Conservation (phyloP, 208 protist species). For the Giardia duodenalis region DNA sequence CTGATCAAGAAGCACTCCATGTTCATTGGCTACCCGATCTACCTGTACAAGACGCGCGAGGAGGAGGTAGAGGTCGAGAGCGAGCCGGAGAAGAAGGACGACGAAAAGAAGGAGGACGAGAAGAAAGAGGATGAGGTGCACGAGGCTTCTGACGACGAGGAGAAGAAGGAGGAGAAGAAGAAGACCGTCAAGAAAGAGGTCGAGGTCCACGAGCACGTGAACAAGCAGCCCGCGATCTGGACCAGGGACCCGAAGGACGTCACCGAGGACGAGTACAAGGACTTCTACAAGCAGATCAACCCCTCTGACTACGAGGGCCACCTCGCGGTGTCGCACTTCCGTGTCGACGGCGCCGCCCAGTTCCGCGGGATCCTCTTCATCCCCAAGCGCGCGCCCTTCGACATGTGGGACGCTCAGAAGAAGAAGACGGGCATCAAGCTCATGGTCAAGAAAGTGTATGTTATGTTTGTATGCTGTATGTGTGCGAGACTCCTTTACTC, state of each 20-base stretch:
- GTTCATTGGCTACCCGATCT: slow-evolving; percentile 94
- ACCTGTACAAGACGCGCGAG: slow-evolving; percentile 57
- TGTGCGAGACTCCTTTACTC: background rate
- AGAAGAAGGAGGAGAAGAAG: slow-evolving; percentile 51
- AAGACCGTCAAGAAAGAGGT: slow-evolving; percentile 59
- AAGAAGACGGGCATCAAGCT: slow-evolving; percentile 85
- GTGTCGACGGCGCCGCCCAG: slow-evolving; percentile 81
- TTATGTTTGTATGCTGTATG: background rate
- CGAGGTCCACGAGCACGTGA: slow-evolving; percentile 76
- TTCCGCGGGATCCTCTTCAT: slow-evolving; percentile 91
- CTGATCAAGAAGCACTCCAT: slow-evolving; percentile 89
- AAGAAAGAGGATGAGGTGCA: slow-evolving; percentile 60
- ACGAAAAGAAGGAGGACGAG: slow-evolving; percentile 54
- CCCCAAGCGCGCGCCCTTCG: slow-evolving; percentile 63
- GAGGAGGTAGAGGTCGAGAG: slow-evolving; percentile 51
- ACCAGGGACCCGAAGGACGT: slow-evolving; percentile 75
- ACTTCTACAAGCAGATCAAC: slow-evolving; percentile 90
- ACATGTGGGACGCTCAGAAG: slow-evolving; percentile 80
- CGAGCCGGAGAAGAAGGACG: slow-evolving; percentile 58
- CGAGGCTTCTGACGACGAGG: slow-evolving; percentile 42
- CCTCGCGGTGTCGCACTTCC: slow-evolving; percentile 84
- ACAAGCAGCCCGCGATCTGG: slow-evolving; percentile 95
- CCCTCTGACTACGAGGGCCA: slow-evolving; percentile 75
- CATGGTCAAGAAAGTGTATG: slow-evolving; percentile 33
- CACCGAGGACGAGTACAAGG: slow-evolving; percentile 85